phyloP scores from a whole-genome alignment of 2,329 filamentous ascomycete species.

The Bipolaris victoriae region DNA sequence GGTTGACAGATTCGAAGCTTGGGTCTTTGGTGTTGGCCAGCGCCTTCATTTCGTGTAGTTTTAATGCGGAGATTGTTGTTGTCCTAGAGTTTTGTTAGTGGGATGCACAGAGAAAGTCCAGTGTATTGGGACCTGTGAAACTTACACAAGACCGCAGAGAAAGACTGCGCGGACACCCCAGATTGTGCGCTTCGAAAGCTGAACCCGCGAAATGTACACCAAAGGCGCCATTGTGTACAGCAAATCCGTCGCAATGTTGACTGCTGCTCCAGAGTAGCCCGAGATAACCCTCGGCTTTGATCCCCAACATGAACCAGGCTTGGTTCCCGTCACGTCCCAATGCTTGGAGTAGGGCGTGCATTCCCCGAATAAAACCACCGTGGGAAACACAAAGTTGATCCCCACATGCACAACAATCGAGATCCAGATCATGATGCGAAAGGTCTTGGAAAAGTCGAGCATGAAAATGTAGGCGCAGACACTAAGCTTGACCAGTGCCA shows the following conservation, averaged over 20 bases:
- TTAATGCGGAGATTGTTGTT: slow-evolving; percentile 35
- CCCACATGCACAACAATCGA: slow-evolving; percentile 29
- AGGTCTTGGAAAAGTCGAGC: slow-evolving; percentile 32
- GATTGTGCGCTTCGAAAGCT: slow-evolving; percentile 32
- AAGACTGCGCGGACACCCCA: slow-evolving; percentile 39
- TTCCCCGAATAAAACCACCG: slow-evolving; percentile 31
- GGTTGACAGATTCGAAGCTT: slow-evolving; percentile 31
- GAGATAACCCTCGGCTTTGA: slow-evolving; percentile 33
- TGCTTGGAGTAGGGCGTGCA: slow-evolving; percentile 33
- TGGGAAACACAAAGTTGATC: slow-evolving; percentile 33
- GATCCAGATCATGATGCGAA: slow-evolving; percentile 31
- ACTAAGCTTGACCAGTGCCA: slow-evolving; percentile 39
- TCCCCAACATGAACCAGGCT: slow-evolving; percentile 32
- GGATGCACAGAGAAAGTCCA: not conserved
- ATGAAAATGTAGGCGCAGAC: slow-evolving; percentile 37
- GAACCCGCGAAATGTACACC: slow-evolving; percentile 31
- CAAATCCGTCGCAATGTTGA: slow-evolving; percentile 35
- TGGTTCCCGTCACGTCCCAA: slow-evolving; percentile 28
- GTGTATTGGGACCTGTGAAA: not conserved
- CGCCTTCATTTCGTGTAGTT: slow-evolving; percentile 34
- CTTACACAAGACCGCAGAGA: slow-evolving; percentile 35
- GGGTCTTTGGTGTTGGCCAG: slow-evolving; percentile 29
- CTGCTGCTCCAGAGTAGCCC: slow-evolving; percentile 34
- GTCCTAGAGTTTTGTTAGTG: slow-evolving; percentile 16
- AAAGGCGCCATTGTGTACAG: slow-evolving; percentile 34